Evolutionary conservation across 2,329 filamentous ascomycete genomes (phyloP).

Genomic region (Peltaster fructicola): DNA sequence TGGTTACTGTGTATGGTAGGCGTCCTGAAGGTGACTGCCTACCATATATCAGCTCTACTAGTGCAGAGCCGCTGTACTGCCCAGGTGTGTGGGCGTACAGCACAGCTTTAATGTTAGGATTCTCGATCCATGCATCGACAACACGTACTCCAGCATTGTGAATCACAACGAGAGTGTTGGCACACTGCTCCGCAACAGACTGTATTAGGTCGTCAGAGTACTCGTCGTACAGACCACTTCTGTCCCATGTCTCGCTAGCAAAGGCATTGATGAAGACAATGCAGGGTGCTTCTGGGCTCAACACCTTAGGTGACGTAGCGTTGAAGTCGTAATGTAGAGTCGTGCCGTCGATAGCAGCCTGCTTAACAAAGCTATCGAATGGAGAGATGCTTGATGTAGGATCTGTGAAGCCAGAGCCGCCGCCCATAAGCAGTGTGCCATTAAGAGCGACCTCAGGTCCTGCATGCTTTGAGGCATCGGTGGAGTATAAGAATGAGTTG

Average conservation of each 20-base stretch:
- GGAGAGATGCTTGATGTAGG: constrained; percentile 23
- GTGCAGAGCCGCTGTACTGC: constrained; percentile 23
- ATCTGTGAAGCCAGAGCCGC: constrained; percentile 24
- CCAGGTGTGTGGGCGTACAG: constrained; percentile 25
- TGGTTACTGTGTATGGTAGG: constrained; percentile 30
- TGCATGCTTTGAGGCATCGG: neutral
- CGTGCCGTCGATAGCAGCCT: constrained; percentile 13
- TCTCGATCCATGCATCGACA: constrained; percentile 22
- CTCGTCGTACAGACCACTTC: constrained; percentile 25
- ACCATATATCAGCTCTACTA: constrained; percentile 24
- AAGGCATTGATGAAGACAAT: constrained; percentile 44
- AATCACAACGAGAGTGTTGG: constrained; percentile 25
- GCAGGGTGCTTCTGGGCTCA: too few relatives aligned
- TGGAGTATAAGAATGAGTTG: neutral
- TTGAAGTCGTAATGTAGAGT: constrained; percentile 15
- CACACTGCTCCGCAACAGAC: constrained; percentile 14
- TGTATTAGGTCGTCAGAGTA: constrained; percentile 26
- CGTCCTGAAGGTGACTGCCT: constrained; percentile 22
- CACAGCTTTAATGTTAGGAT: constrained; percentile 26
- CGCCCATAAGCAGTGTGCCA: constrained; percentile 27
- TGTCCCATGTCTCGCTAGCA: constrained; percentile 29
- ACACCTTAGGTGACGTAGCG: constrained; percentile 1
- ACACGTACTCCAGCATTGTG: constrained; percentile 25
- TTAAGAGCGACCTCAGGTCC: constrained; percentile 6
- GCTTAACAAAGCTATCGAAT: constrained; percentile 23